Conservation (phyloP, 148 eudicot species). For the Agrostemma githago region DNA sequence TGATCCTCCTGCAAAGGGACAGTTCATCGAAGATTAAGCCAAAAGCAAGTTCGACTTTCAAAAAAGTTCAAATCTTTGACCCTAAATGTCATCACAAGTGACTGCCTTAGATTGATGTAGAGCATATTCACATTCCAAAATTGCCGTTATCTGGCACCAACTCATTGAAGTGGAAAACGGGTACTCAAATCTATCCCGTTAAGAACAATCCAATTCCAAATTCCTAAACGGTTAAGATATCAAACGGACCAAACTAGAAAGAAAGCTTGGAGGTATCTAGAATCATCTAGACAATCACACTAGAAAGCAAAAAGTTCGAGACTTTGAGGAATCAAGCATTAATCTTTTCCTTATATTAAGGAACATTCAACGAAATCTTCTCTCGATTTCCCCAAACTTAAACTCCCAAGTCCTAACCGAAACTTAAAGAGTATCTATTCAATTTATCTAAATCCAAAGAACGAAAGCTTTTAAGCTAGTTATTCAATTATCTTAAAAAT, state of each 20-base stretch:
- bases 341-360: not conserved
- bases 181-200: not conserved
- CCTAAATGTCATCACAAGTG: not conserved
- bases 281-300: not conserved
- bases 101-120: not conserved
- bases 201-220: not conserved
- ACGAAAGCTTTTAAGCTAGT: no score
- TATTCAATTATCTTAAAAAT: no score
- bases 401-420: not conserved
- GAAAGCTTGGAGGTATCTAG: not conserved
- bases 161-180: not conserved
- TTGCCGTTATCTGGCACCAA: not conserved
- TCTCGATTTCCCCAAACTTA: not conserved
- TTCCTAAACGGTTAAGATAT: no score
- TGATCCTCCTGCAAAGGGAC: slow-evolving; percentile 62
- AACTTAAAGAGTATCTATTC: not conserved
- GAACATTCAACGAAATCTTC: not conserved
- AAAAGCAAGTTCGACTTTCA: not conserved
- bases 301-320: not conserved
- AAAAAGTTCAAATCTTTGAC: not conserved
- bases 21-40: not conserved
- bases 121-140: not conserved
- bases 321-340: not conserved
- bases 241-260: not conserved
- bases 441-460: no score